phyloP scores from a whole-genome alignment of 2,329 filamentous ascomycete species.

The Claviceps sorghi region DNA sequence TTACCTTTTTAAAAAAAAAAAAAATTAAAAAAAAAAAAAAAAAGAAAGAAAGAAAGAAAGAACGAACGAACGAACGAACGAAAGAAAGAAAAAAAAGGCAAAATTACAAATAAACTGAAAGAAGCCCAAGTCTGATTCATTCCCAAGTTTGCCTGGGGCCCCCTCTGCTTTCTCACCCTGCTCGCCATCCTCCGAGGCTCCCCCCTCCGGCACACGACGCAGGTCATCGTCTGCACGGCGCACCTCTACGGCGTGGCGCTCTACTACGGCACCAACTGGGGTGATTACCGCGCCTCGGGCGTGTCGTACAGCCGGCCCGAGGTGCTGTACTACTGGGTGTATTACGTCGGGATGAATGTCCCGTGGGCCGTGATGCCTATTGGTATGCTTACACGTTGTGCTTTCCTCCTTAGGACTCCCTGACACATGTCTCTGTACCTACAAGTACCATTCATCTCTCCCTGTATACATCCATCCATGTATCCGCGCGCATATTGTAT shows the following conservation, averaged over 20 bases:
- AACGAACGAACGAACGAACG: too few species aligned
- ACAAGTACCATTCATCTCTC: neutral
- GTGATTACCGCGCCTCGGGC: constrained; percentile 30
- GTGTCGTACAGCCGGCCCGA: constrained; percentile 43
- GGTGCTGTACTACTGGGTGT: constrained; percentile 47
- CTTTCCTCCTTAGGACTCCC: neutral
- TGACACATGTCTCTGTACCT: too few species aligned
- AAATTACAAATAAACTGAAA: too few species aligned
- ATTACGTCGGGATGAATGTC: constrained; percentile 45
- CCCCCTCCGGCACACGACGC: constrained; percentile 34
- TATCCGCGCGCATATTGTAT: neutral
- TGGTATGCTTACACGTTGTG: constrained; percentile 25
- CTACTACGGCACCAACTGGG: constrained; percentile 44
- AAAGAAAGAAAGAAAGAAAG: too few species aligned
- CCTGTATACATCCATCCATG: neutral
- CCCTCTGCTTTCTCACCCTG: constrained; percentile 37
- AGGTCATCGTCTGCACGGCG: constrained; percentile 35
- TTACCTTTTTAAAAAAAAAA: too few species aligned
- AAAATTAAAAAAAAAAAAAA: too few species aligned
- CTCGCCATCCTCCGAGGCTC: constrained; percentile 28
- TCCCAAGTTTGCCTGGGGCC: constrained; percentile 39
- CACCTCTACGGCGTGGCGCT: constrained; percentile 48
- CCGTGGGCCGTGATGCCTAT: constrained; percentile 45
- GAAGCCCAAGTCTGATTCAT: too few species aligned
- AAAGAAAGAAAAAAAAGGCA: too few species aligned